These are phyloP conservation scores for Candida maesae DNA, from an alignment of 805 yeast genomes.

Conservation along the genomic window DNA sequence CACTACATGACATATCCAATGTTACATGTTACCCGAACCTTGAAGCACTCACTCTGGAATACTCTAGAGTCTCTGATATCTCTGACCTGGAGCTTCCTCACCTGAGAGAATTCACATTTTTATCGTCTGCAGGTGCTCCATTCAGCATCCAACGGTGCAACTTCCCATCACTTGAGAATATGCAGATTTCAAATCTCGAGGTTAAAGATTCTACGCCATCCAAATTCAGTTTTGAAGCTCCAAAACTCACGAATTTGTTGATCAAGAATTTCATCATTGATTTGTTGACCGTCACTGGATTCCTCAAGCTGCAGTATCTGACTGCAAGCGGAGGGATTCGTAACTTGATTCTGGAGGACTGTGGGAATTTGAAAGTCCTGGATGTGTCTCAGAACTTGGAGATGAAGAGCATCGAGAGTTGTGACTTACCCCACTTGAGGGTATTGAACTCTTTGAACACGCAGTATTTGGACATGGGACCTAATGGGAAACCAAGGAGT, in stretches of 20 bases:
- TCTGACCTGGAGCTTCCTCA: slow-evolving; percentile 1
- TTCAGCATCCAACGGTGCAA: slow-evolving; percentile 10
- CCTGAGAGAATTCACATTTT: slow-evolving; percentile 3
- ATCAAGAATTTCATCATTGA: not conserved
- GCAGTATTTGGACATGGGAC: not conserved
- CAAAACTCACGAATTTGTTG: not conserved
- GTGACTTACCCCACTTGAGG: not conserved
- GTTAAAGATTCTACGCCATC: slow-evolving; percentile 10
- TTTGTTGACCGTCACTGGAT: not conserved
- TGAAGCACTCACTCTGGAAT: slow-evolving; percentile 9
- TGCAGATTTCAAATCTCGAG: slow-evolving; percentile 17
- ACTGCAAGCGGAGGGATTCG: not conserved
- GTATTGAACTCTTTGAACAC: not conserved
- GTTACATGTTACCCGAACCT: slow-evolving; percentile 10
- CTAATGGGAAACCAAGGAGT: too few species aligned
- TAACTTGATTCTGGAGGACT: not conserved
- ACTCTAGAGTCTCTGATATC: slow-evolving; percentile 12
- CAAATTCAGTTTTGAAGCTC: slow-evolving; percentile 9
- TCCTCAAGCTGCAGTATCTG: slow-evolving; percentile 4
- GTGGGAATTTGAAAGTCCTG: not conserved
- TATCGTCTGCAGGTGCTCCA: slow-evolving; percentile 18
- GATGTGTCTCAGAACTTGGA: not conserved
- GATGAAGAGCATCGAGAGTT: not conserved
- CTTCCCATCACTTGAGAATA: slow-evolving; percentile 11
- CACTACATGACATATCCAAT: slow-evolving; percentile 4